Evolutionary conservation across 2,329 filamentous ascomycete genomes (phyloP), one percentile per base, ranked within the genome.

Genomic region (Colletotrichum aenigma): DNA sequence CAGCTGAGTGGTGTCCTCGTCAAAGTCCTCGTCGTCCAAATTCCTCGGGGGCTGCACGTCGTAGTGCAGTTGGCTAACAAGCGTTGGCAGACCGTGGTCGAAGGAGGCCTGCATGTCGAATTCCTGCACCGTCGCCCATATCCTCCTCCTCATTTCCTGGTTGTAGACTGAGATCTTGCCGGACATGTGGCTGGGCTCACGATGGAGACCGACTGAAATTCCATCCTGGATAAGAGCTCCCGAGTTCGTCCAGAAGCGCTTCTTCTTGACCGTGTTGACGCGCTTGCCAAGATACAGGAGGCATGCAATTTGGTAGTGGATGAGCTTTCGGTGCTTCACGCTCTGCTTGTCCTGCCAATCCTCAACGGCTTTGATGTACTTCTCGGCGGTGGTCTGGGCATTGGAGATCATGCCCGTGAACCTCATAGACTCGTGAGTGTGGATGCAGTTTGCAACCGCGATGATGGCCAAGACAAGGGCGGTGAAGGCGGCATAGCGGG

Each of bases 181-280:
- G 21, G 84, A 85, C 84, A 91, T 89, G 74, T 88, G 86, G 78
- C 89, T 88, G 4, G 90, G 90, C 79, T 92, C 91, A 21, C 89
- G 88, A 78, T 93, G 91, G 62, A 93, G 84, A 18, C 90, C 91
- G 34, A 92, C 88, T 3, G 88, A 88, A 73, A 92, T 89, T 70
- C 89, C 90, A 67, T 92, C 89, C 64, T 90, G 89, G 16, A 91
- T 87, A 71, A 92, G 84, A 7, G 88, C 85, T 1, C 91, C 90
- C 1, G 91, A 86, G 52, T 87, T 86, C 18, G 89, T 91, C 91
- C 91, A 92, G 81, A 91, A 92, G 15, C 90, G 86, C 86, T 92
- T 92, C 87, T 92, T 92, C 85, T 92, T 91, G 77, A 92, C 88
- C 3, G 89, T 90, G 82, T 93, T 93, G 77, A 92, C 88, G 34